These are phyloP conservation scores for Diospyros kaki DNA, from an alignment of 148 eudicot species.

Conservation along the genomic window DNA sequence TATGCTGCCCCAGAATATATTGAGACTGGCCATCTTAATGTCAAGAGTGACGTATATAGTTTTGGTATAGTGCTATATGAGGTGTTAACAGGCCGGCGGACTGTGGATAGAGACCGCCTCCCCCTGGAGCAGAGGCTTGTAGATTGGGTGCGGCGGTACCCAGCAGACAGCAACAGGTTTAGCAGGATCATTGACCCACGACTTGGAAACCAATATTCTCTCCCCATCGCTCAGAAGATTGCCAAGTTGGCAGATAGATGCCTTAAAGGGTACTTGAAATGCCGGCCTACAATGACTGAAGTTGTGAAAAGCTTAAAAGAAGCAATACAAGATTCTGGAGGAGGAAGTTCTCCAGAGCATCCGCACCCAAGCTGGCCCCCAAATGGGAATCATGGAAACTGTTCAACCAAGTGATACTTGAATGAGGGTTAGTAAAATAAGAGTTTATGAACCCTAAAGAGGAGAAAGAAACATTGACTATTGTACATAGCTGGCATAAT, in stretches of 20 bases:
- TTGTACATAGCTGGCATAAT: no score
- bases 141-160: constrained; percentile 66
- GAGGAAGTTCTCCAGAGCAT: constrained; percentile 16
- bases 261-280: constrained; percentile 39
- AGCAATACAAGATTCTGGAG: constrained; percentile 36
- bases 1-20: constrained; percentile 77
- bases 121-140: constrained; percentile 46
- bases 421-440: constrained; percentile 6
- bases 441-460: neutral
- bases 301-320: constrained; percentile 39
- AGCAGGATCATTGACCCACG: constrained; percentile 55
- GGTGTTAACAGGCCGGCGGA: constrained; percentile 60
- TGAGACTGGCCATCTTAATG: constrained; percentile 48
- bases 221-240: constrained; percentile 41
- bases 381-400: neutral
- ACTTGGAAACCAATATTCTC: constrained; percentile 46
- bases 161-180: constrained; percentile 50
- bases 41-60: constrained; percentile 61
- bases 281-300: constrained; percentile 53
- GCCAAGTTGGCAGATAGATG: constrained; percentile 64
- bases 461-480: neutral
- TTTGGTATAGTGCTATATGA: constrained; percentile 78
- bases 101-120: constrained; percentile 51
- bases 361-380: neutral
- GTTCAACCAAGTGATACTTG: constrained; percentile 3